Evolutionary conservation across 192 early-diverging fungal species (phyloP).

Genomic region (Chytriomyces sp.): DNA sequence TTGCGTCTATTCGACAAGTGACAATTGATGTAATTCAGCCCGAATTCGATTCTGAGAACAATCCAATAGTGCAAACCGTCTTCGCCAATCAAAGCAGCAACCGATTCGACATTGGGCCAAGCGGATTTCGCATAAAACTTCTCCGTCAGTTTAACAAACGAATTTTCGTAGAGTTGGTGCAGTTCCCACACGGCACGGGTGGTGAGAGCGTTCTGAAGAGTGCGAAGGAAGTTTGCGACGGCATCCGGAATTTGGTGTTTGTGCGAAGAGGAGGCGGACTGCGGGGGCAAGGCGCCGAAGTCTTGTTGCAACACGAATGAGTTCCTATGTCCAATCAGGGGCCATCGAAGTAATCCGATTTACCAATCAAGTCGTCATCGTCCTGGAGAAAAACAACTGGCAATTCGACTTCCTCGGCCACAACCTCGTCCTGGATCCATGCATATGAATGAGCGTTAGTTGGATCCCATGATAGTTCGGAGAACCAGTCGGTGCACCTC

Average conservation of each 20-base stretch:
- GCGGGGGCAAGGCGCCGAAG: constrained; percentile 17
- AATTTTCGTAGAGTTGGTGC: constrained; percentile 83
- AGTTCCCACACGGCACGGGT: constrained; percentile 87
- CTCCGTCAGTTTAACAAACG: constrained; percentile 90
- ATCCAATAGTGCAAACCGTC: constrained; percentile 53
- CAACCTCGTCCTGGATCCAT: constrained; percentile 54
- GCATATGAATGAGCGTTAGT: too few species aligned
- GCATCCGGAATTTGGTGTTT: constrained; percentile 77
- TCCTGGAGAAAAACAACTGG: constrained; percentile 48
- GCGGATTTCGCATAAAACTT: constrained; percentile 86
- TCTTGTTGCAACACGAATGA: constrained; percentile 4
- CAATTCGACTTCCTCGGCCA: constrained; percentile 68
- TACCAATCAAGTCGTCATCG: constrained; percentile 7
- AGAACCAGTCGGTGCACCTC: not conserved
- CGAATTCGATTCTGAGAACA: not conserved
- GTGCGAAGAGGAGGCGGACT: constrained; percentile 8
- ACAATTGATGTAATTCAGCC: not conserved
- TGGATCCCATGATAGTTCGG: too few species aligned
- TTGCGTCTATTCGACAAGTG: constrained; percentile 57
- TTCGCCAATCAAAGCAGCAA: constrained; percentile 82
- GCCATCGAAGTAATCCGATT: not conserved
- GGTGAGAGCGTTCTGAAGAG: constrained; percentile 79
- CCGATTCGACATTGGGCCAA: constrained; percentile 88
- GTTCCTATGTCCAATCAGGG: not conserved
- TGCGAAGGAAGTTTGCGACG: constrained; percentile 82